These are phyloP conservation scores for Pistacia vera DNA, from an alignment of 345 rosid species.

Conservation along the genomic window DNA sequence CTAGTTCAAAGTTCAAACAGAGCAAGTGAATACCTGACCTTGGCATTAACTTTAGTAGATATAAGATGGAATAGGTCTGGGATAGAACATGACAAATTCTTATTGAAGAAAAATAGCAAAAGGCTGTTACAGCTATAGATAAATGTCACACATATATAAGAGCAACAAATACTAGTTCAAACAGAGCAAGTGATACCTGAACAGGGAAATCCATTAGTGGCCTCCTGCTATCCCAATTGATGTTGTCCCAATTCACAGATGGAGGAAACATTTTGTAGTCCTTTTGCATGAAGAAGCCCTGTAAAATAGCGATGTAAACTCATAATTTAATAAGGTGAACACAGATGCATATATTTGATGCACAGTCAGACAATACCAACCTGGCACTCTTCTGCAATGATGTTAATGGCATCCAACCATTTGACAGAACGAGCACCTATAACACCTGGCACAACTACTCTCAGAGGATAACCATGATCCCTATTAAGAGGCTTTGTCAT, in stretches of 20 bases:
- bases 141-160: background rate
- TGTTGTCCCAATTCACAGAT: slow-evolving; percentile 89
- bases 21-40: slow-evolving; percentile 53
- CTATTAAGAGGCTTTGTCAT: slow-evolving; percentile 72
- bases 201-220: slow-evolving; percentile 99
- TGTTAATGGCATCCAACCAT: slow-evolving; percentile 86
- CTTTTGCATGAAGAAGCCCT: slow-evolving; percentile 99
- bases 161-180: background rate
- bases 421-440: slow-evolving; percentile 99
- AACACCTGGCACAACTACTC: slow-evolving; percentile 94
- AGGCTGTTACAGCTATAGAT: background rate
- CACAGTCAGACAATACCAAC: slow-evolving; percentile 32
- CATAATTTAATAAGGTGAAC: background rate
- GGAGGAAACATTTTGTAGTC: slow-evolving; percentile 99
- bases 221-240: slow-evolving; percentile 83
- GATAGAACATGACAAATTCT: too few species aligned
- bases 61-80: too few species aligned
- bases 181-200: slow-evolving; percentile 56
- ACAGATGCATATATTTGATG: background rate
- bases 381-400: slow-evolving; percentile 89
- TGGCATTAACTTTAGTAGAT: too few species aligned
- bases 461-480: slow-evolving; percentile 91
- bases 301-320: slow-evolving; percentile 18
- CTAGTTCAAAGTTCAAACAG: background rate
- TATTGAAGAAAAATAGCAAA: background rate